A percentile compares a stretch with the other conserved stretches of the same genome.
These are phyloP conservation scores for Torulaspora delbrueckii DNA, from an alignment of 805 yeast species.

Conservation along the genomic window DNA sequence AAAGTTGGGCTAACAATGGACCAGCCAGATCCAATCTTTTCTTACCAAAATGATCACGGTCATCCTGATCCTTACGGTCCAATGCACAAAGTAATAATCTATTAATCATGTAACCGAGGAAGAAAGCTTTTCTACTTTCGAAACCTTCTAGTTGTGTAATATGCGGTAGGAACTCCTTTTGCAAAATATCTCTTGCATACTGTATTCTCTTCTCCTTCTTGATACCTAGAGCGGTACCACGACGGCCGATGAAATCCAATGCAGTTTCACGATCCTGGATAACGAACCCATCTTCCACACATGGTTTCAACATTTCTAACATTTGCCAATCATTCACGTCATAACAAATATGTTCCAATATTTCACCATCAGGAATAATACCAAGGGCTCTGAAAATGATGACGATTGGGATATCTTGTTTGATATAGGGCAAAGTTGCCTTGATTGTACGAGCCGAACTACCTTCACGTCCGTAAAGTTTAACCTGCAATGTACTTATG, in stretches of 20 bases:
- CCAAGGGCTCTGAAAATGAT: slow-evolving; percentile 97
- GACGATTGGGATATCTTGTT: slow-evolving; percentile 94
- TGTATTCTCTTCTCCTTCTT: slow-evolving; percentile 97
- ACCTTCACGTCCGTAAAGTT: slow-evolving; percentile 78
- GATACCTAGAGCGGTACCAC: slow-evolving; percentile 95
- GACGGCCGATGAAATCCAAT: slow-evolving; percentile 94
- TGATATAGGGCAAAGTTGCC: slow-evolving; percentile 93
- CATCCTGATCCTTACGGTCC: slow-evolving; percentile 97
- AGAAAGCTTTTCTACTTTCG: slow-evolving; percentile 94
- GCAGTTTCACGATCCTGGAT: slow-evolving; percentile 98
- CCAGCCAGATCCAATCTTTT: slow-evolving; percentile 98
- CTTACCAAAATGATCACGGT: slow-evolving; percentile 99
- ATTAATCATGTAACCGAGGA: slow-evolving; percentile 96
- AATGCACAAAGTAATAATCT: slow-evolving; percentile 90
- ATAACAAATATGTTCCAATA: slow-evolving; percentile 94
- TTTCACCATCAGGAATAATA: slow-evolving; percentile 98
- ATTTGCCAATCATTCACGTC: slow-evolving; percentile 99
- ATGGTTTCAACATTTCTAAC: slow-evolving; percentile 98
- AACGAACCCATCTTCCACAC: slow-evolving; percentile 98
- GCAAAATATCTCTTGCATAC: slow-evolving; percentile 93
- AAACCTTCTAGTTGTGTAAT: slow-evolving; percentile 96
- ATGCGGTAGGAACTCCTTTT: slow-evolving; percentile 93
- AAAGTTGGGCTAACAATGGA: slow-evolving; percentile 90
- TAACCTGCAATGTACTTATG: slow-evolving; percentile 90
- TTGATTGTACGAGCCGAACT: slow-evolving; percentile 76